Evolutionary conservation across 2,329 filamentous ascomycete genomes (phyloP).

Genomic region (Claviceps fusiformis): DNA sequence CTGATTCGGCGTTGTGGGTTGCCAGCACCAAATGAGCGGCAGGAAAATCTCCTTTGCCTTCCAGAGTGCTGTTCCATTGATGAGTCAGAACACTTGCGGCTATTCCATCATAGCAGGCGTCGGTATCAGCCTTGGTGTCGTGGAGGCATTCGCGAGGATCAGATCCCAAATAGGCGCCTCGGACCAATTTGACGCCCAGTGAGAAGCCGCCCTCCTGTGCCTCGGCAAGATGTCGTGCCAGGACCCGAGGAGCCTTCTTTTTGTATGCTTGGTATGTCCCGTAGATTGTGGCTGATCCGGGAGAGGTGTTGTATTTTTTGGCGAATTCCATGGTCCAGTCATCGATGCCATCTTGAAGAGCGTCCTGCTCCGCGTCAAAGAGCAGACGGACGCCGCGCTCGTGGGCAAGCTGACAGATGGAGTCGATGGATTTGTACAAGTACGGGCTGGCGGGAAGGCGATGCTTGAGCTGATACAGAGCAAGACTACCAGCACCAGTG

Average conservation of each 20-base stretch:
- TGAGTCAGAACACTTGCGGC: conserved; percentile 52
- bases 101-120: conserved; percentile 59
- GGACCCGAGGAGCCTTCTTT: conserved; percentile 43
- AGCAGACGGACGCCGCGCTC: conserved; percentile 58
- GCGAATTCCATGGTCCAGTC: conserved; percentile 68
- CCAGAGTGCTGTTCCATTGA: conserved; percentile 24
- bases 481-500: conserved; percentile 66
- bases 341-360: conserved; percentile 67
- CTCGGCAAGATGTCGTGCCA: conserved; percentile 44
- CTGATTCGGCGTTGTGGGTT: conserved; percentile 67
- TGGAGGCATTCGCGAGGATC: conserved; percentile 59
- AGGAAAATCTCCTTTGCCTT: conserved; percentile 35
- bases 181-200: conserved; percentile 61
- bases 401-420: conserved; percentile 60
- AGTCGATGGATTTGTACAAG: conserved; percentile 56
- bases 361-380: conserved; percentile 76
- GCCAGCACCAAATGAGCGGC: conserved; percentile 56
- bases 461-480: conserved; percentile 52
- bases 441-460: conserved; percentile 47
- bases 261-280: conserved; percentile 70
- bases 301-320: conserved; percentile 57
- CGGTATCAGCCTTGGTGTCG: conserved; percentile 58
- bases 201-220: conserved; percentile 49
- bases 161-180: conserved; percentile 58
- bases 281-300: conserved; percentile 57